phyloP scores from a whole-genome alignment of 1,284 basidiomycete genomes.

The Ceratobasidium sp. region DNA sequence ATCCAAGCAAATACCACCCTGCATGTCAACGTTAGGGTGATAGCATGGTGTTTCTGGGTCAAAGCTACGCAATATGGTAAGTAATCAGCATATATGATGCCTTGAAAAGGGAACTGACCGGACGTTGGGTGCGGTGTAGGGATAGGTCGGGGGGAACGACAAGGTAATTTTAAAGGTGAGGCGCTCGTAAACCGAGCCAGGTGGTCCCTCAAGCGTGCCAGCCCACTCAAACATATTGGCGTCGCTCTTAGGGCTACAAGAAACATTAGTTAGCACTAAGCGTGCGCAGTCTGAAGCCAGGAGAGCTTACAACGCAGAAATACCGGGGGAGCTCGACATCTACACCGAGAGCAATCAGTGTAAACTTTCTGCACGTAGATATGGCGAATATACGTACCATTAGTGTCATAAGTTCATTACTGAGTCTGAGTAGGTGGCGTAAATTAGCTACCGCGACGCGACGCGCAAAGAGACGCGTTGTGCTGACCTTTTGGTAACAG shows the following conservation, averaged over 20 bases:
- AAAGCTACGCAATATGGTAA: slow-evolving; percentile 57
- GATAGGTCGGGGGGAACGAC: slow-evolving; percentile 85
- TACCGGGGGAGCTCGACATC: slow-evolving; percentile 88
- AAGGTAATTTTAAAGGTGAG: slow-evolving; percentile 84
- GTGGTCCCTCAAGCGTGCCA: slow-evolving; percentile 83
- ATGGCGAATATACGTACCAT: slow-evolving; percentile 68
- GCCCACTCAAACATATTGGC: slow-evolving; percentile 86
- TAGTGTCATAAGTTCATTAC: slow-evolving; percentile 85
- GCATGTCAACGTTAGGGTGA: slow-evolving; percentile 87
- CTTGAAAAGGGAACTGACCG: slow-evolving; percentile 57
- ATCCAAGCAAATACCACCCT: slow-evolving; percentile 82
- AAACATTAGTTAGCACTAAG: slow-evolving; percentile 20
- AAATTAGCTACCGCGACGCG: slow-evolving; percentile 41
- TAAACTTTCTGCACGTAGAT: slow-evolving; percentile 16
- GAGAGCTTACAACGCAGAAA: slow-evolving; percentile 64
- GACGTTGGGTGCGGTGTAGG: slow-evolving; percentile 83
- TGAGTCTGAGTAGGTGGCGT: slow-evolving; percentile 63
- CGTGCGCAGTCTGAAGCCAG: background rate
- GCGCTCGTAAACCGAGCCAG: slow-evolving; percentile 81
- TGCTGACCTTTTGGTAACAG: slow-evolving; percentile 81
- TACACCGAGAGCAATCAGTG: slow-evolving; percentile 53
- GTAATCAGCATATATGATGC: background rate
- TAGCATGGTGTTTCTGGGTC: slow-evolving; percentile 78
- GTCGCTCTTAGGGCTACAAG: slow-evolving; percentile 81
- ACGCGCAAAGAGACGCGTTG: background rate